Percentiles rank a stretch among this genome's conserved stretches.
phyloP scores from a whole-genome alignment of 768 basidiomycete species.

The Mycena leptocephala region DNA sequence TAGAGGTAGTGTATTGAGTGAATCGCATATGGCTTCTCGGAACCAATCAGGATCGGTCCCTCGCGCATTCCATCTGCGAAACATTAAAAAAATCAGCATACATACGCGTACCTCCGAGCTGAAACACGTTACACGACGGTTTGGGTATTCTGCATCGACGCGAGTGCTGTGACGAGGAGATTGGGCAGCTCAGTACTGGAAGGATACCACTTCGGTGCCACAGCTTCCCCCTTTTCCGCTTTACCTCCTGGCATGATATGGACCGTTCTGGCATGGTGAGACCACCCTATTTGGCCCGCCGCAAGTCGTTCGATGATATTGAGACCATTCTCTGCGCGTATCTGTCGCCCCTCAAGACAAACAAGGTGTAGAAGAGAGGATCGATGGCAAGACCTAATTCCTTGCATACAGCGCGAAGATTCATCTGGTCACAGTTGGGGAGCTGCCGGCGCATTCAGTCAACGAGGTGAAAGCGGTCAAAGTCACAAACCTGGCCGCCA shows the following conservation, averaged over 20 bases:
- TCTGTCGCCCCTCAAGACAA: background rate
- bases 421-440: background rate
- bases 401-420: constrained; percentile 7
- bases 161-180: background rate
- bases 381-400: background rate
- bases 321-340: background rate
- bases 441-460: background rate
- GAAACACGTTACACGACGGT: background rate
- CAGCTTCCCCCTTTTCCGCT: background rate
- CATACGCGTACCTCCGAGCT: background rate
- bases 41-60: background rate
- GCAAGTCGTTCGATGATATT: background rate
- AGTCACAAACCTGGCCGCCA: background rate
- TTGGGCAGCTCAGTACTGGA: background rate
- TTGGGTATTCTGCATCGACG: constrained; percentile 8
- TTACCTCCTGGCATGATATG: background rate
- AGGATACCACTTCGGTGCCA: background rate
- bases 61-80: background rate
- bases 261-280: background rate
- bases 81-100: background rate
- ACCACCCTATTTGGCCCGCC: background rate
- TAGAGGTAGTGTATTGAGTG: background rate
- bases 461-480: no score
- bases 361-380: background rate
- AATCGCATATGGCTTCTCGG: background rate